Conservation (phyloP, 768 basidiomycete species). For the Mrakia blollopis region DNA sequence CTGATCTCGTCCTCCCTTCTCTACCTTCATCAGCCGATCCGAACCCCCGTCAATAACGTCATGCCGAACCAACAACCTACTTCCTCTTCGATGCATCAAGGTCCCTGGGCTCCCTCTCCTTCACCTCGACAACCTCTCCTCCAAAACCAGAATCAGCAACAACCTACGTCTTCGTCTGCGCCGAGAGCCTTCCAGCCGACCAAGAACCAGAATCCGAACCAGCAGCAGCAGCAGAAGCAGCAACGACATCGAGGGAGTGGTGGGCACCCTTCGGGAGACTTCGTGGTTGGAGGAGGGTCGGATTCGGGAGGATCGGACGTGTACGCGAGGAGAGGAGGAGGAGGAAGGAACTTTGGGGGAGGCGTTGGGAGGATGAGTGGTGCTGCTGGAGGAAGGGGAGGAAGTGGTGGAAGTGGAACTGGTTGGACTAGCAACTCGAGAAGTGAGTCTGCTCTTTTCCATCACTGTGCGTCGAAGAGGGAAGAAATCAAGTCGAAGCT, state of each 20-base stretch:
- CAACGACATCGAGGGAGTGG: background rate
- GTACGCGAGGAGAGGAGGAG: background rate
- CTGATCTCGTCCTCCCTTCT: background rate
- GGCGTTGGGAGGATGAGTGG: slow-evolving; percentile 17
- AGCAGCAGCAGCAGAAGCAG: background rate
- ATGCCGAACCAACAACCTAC: background rate
- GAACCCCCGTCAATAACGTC: slow-evolving; percentile 3
- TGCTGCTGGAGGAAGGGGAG: background rate
- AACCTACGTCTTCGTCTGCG: background rate
- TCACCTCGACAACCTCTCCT: slow-evolving; percentile 4
- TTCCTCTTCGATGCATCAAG: background rate
- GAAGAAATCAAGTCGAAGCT: background rate
- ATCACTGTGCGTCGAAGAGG: background rate
- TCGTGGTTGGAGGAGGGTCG: background rate
- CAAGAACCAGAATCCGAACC: slow-evolving; percentile 6
- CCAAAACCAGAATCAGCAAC: too few relatives aligned
- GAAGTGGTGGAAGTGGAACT: background rate
- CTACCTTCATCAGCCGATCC: background rate
- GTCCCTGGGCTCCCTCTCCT: slow-evolving; percentile 8
- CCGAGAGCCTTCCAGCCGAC: background rate
- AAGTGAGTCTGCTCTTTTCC: background rate
- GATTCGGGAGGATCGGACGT: background rate
- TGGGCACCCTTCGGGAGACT: background rate
- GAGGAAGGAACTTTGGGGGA: background rate
- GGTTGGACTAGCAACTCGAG: background rate